A percentile compares a stretch with the other conserved stretches of the same genome.
Evolutionary conservation across 805 yeast genomes (phyloP).

Genomic region (Candida ipomoeae): DNA sequence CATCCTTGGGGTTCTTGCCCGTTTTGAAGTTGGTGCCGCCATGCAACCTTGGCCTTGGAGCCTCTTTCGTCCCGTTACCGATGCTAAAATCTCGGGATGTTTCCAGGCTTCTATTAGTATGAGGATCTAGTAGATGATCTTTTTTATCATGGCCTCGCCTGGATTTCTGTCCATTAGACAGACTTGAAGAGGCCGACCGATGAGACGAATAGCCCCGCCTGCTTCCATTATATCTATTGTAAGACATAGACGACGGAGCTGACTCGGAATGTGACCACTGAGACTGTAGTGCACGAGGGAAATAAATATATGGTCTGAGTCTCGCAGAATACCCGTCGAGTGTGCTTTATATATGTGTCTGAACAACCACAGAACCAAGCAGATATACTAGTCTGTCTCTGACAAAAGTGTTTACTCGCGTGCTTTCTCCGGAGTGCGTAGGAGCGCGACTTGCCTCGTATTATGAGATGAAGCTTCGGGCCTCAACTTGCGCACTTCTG

Average conservation of each 20-base stretch:
- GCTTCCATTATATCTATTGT: conserved; percentile 1
- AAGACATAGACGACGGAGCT: conserved; percentile 1
- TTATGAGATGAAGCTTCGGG: neutral
- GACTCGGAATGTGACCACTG: neutral
- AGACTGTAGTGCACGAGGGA: neutral
- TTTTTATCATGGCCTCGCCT: neutral
- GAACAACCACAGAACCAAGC: neutral
- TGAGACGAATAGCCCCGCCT: conserved; percentile 2
- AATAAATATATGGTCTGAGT: neutral
- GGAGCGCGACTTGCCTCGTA: conserved; percentile 2
- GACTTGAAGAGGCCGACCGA: neutral
- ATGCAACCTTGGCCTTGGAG: neutral
- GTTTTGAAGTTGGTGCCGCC: conserved; percentile 32
- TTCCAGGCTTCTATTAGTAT: neutral
- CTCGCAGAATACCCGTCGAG: neutral
- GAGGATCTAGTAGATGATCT: neutral
- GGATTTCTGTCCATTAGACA: neutral
- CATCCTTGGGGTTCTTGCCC: conserved; percentile 31
- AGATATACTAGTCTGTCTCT: neutral
- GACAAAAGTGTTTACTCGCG: conserved; percentile 1
- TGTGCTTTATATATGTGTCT: neutral
- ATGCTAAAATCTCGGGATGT: neutral
- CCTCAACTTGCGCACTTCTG: neutral
- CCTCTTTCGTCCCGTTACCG: neutral
- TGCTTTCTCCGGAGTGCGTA: conserved; percentile 1